phyloP scores from a whole-genome alignment of 176 grass and related monocot species.

The maize (Zea mays) region Zm-B73-REFERENCE-NAM-5.0 NC_050105.1:85972501-85973000 shows the following conservation, averaged over 20 bases:
- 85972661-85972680: constrained; percentile 15
- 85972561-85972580: no score
- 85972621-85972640: no score
- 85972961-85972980: constrained; percentile 10
- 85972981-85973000: constrained; percentile 2
- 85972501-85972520: no score
- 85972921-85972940: neutral
- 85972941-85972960: neutral
- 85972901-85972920: constrained; percentile 4
- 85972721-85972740: constrained; percentile 81
- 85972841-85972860: constrained; percentile 28
- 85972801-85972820: constrained; percentile 19
- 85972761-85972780: constrained; percentile 89
- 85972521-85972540: no score
- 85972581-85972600: no score
- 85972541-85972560: no score
- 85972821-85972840: constrained; percentile 23
- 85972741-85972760: constrained; percentile 90
- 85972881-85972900: constrained; percentile 18
- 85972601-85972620: no score
- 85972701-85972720: constrained; percentile 98
- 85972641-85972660: no score
- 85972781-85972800: constrained; percentile 78
- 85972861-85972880: constrained; percentile 12
- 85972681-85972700: constrained; percentile 37